phyloP scores from a whole-genome alignment of 345 rosid genomes.

The Hirschfeldia incana region DNA sequence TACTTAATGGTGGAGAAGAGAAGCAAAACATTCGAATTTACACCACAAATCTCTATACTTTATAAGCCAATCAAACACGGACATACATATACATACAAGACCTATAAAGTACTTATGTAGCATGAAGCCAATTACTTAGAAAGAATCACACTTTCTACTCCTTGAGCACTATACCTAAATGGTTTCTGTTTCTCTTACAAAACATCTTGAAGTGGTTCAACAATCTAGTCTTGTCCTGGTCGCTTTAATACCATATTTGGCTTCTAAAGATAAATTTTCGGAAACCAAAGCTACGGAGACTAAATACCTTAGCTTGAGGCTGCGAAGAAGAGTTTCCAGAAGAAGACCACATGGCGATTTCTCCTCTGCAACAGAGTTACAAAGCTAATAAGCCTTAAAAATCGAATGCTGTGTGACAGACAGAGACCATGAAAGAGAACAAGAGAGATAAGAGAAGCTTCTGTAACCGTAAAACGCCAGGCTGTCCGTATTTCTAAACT shows the following conservation, averaged over 20 bases:
- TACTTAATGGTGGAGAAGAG: background rate
- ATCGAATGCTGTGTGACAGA: background rate
- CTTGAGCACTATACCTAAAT: background rate
- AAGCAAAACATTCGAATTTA: background rate
- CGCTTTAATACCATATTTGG: background rate
- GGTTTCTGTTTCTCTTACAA: background rate
- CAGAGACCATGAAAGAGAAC: background rate
- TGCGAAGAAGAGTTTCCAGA: slow-evolving; percentile 37
- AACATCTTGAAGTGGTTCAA: background rate
- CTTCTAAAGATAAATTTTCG: background rate
- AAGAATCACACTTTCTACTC: background rate
- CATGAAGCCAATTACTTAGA: background rate
- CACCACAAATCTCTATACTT: background rate
- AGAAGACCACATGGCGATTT: slow-evolving; percentile 34
- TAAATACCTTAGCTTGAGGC: slow-evolving; percentile 33
- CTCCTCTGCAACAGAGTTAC: slow-evolving; percentile 11
- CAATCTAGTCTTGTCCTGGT: background rate
- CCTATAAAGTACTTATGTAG: background rate
- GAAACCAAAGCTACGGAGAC: background rate
- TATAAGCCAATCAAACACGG: background rate
- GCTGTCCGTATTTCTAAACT: background rate
- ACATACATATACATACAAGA: background rate
- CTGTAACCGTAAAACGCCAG: background rate
- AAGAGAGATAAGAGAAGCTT: slow-evolving; percentile 26
- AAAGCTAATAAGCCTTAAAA: background rate